Conservation (phyloP, 2,329 filamentous ascomycete genomes). For the Epichloe hybrida region DNA sequence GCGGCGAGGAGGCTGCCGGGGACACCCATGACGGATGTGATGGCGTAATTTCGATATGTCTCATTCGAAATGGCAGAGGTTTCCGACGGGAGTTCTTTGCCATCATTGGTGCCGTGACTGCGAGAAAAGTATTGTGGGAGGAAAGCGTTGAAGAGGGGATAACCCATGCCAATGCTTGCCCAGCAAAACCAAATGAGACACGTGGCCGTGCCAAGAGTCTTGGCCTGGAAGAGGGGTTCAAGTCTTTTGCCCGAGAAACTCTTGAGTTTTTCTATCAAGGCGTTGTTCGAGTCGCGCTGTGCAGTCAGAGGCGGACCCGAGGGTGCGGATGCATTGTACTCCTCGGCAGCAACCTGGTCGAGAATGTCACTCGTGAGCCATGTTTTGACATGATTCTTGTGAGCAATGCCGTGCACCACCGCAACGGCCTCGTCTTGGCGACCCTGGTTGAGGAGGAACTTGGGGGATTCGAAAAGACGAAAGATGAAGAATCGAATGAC, state of each 20-base stretch:
- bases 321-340: constrained; percentile 17
- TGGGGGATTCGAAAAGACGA: constrained; percentile 68
- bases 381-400: constrained; percentile 54
- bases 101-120: constrained; percentile 29
- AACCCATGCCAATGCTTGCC: constrained; percentile 73
- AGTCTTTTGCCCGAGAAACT: constrained; percentile 57
- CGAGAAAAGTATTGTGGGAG: constrained; percentile 66
- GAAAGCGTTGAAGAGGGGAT: constrained; percentile 81
- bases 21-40: constrained; percentile 63
- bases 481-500: constrained; percentile 67
- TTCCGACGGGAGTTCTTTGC: constrained; percentile 14
- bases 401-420: constrained; percentile 65
- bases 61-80: constrained; percentile 27
- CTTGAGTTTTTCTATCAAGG: constrained; percentile 45
- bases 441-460: constrained; percentile 65
- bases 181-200: constrained; percentile 63
- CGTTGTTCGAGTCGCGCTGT: constrained; percentile 16
- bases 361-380: constrained; percentile 64
- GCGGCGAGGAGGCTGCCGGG: constrained; percentile 65
- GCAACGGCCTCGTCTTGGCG: constrained; percentile 67
- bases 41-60: constrained; percentile 70
- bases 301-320: constrained; percentile 6
- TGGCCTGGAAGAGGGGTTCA: constrained; percentile 47
- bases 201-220: constrained; percentile 37
- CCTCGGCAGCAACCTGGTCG: constrained; percentile 37